Evolutionary conservation across 1,284 basidiomycete genomes (phyloP).

Genomic region (Schizopora paradoxa): DNA sequence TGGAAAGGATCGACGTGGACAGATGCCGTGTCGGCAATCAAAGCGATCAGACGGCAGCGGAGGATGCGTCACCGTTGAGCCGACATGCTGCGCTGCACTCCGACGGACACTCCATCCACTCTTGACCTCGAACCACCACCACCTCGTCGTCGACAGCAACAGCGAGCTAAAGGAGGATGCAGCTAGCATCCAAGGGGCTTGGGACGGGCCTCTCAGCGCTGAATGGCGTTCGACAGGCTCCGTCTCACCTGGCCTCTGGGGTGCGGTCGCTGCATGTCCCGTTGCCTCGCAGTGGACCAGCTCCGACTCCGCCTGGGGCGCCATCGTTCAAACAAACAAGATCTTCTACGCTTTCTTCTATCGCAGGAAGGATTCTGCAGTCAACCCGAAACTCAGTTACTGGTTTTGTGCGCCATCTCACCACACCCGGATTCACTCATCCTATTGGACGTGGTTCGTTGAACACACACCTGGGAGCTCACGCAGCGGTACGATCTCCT

Average conservation of each 20-base stretch:
- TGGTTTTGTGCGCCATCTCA: constrained; percentile 51
- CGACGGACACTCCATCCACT: too few species aligned
- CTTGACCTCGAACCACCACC: constrained; percentile 1
- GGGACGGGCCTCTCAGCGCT: constrained; percentile 6
- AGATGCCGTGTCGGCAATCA: too few species aligned
- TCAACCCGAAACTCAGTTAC: constrained; percentile 46
- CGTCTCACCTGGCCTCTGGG: constrained; percentile 10
- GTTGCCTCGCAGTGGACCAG: constrained; percentile 5
- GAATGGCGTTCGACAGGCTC: background rate
- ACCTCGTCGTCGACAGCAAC: background rate
- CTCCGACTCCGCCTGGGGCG: background rate
- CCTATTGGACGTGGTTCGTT: constrained; percentile 28
- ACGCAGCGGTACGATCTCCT: constrained; percentile 19
- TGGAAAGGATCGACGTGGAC: too few species aligned
- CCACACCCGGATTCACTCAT: constrained; percentile 47
- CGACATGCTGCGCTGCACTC: too few species aligned
- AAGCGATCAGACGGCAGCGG: too few species aligned
- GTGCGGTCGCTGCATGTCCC: constrained; percentile 13
- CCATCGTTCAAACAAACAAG: background rate
- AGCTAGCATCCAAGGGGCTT: constrained; percentile 14
- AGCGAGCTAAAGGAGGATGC: constrained; percentile 7
- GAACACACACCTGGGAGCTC: constrained; percentile 33
- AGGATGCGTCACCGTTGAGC: too few species aligned
- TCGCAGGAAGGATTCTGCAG: constrained; percentile 7
- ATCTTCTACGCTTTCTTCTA: background rate